Base-by-base conservation (phyloP, 768 basidiomycete species). In the Termitomyces eurrhizus region DNA sequence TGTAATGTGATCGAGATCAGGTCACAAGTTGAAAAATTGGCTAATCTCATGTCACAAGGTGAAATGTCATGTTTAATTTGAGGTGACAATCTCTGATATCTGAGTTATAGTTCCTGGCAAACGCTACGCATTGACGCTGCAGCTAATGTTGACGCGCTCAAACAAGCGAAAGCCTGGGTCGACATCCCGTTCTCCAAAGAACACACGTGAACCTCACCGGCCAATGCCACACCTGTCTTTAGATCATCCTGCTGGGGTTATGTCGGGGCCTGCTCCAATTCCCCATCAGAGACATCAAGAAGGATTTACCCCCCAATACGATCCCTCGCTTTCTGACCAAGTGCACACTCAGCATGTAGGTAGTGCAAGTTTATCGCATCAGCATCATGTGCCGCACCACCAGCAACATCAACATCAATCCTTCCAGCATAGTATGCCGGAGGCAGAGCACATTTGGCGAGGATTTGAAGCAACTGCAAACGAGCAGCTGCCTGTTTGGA, bases 61-160 rank as follows among this genome's bases (percentile, higher is more conserved):
- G 70, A 67, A 86, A 72, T 33, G 55, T 54, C 32, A 18, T 55
- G 42, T 52, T 48, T 50, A 21, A 33, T 21, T 45, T 11, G 16
- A 18, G 45, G 50, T 24, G 7, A 46, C 24, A 32, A 32, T 29
- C 1, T 7, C 54, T 45, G 49, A 39, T 36, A 48, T 35, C 63
- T 57, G 64, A 57, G 49, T 59, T 5, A 18, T 67, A 95, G 94
- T 95, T 61, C 94, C 95, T 26, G 95, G 93, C 13, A 93, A 93
- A 68, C 87, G 95, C 57, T 98, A 97, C 66, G 95, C 95, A 9
- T 73, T 93, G 41, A 95, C 93, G 5, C 78, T 98, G 21, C 90
- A 93, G 64, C 76, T 95, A 45, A 96, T 96, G 89, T 72, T 97
- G 56, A 93, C 93, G 73, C 80, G 88, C 59, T 83, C 84, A 37